These are phyloP conservation scores for Mucor lusitanicus DNA, from an alignment of 371 early-diverging fungal species.

Conservation along the genomic window DNA sequence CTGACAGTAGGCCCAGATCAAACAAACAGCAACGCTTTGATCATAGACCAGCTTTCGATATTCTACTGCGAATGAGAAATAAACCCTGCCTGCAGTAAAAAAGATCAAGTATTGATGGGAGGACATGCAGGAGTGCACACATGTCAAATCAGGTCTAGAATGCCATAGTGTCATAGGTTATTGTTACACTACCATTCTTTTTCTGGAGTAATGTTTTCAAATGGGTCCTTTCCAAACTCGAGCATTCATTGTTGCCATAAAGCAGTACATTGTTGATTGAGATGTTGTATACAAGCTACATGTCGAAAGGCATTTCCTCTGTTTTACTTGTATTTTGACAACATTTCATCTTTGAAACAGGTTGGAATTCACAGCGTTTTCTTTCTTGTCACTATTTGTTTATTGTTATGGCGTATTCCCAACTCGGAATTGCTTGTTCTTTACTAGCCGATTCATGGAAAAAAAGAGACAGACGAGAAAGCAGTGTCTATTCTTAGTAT, in stretches of 20 bases:
- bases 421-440: constrained; percentile 15
- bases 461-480: background rate
- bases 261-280: background rate
- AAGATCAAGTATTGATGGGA: too few relatives aligned
- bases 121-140: background rate
- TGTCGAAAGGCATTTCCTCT: background rate
- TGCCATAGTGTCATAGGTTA: background rate
- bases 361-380: background rate
- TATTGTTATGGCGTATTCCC: constrained; percentile 12
- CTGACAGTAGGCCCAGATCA: too few relatives aligned
- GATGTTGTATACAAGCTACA: background rate
- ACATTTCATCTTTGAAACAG: background rate
- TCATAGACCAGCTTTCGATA: too few relatives aligned
- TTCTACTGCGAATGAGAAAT: too few relatives aligned
- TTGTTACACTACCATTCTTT: background rate
- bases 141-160: background rate
- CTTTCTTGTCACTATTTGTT: background rate
- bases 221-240: background rate
- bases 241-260: background rate
- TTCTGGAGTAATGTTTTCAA: background rate
- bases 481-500: background rate
- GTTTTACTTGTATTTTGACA: background rate
- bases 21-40: too few relatives aligned
- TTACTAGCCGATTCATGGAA: constrained; percentile 5
- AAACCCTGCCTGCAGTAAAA: too few relatives aligned